Percentiles rank a stretch among this genome's conserved stretches.
phyloP scores from a whole-genome alignment of 805 yeast genomes.

The Candida schatavii region DNA sequence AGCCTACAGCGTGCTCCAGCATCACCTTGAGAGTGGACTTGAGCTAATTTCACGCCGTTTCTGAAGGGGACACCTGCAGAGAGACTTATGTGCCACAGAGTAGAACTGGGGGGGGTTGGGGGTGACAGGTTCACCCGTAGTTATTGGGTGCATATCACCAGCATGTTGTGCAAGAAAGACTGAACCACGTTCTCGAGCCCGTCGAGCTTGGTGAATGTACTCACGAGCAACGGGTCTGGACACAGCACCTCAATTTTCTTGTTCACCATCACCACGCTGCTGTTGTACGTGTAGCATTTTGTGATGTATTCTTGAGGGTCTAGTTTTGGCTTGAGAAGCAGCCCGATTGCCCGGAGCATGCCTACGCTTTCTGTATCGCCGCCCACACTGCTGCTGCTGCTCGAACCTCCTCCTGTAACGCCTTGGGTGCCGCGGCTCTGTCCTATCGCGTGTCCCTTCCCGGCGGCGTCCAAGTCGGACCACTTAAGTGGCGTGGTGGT shows the following conservation, averaged over 20 bases:
- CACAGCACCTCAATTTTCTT: constrained; percentile 59
- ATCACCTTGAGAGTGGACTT: too few relatives aligned
- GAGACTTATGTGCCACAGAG: too few relatives aligned
- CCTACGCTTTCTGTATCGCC: neutral
- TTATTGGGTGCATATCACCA: constrained; percentile 3
- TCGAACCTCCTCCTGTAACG: neutral
- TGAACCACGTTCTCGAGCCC: constrained; percentile 43
- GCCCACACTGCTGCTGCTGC: too few relatives aligned
- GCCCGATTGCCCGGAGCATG: constrained; percentile 8
- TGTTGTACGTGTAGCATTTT: constrained; percentile 58
- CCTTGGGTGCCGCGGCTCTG: neutral
- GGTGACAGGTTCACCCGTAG: too few relatives aligned
- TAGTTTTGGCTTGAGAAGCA: constrained; percentile 24
- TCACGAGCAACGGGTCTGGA: constrained; percentile 65
- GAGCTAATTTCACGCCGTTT: too few relatives aligned
- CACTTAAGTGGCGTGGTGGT: constrained; percentile 18
- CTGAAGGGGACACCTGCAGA: too few relatives aligned
- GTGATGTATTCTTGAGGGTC: constrained; percentile 53
- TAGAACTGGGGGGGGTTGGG: too few relatives aligned
- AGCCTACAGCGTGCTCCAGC: too few relatives aligned
- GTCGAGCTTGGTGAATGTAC: constrained; percentile 61
- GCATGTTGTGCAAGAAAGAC: constrained; percentile 9
- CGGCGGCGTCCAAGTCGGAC: constrained; percentile 15
- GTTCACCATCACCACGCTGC: constrained; percentile 58
- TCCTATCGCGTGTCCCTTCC: constrained; percentile 1